These are phyloP conservation scores for Leptodermis oblonga DNA, from an alignment of 257 asterid species.

Conservation along the genomic window DNA sequence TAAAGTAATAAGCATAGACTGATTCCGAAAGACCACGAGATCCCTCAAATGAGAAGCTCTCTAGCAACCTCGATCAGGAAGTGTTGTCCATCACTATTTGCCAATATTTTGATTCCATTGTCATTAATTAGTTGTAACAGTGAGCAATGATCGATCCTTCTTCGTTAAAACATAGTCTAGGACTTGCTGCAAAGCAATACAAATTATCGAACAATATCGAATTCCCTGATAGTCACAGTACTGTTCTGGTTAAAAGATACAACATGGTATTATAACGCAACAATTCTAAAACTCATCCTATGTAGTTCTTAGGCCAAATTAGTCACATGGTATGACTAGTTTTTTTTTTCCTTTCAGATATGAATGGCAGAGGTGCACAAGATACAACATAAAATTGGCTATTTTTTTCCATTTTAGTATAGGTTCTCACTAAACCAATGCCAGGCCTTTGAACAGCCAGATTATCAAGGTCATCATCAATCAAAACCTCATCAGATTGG, in stretches of 20 bases:
- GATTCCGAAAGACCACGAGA: constrained; percentile 70
- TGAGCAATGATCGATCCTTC: constrained; percentile 89
- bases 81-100: constrained; percentile 79
- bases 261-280: too few relatives aligned
- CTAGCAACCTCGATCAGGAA: constrained; percentile 86
- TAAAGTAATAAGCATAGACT: constrained; percentile 24
- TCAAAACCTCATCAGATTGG: constrained; percentile 73
- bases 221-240: not conserved
- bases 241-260: constrained; percentile 26
- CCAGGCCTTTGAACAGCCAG: too few relatives aligned
- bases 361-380: too few relatives aligned
- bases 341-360: too few relatives aligned
- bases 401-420: too few relatives aligned
- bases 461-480: constrained; percentile 2
- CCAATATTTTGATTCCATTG: constrained; percentile 84
- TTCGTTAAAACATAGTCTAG: constrained; percentile 76
- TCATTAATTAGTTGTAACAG: constrained; percentile 89
- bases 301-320: too few relatives aligned
- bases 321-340: too few relatives aligned
- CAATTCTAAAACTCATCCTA: too few relatives aligned
- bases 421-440: too few relatives aligned
- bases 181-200: constrained; percentile 55
- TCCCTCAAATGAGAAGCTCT: constrained; percentile 79
- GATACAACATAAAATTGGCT: too few relatives aligned
- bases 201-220: not conserved